These are phyloP conservation scores for Begonia masoniana DNA, from an alignment of 306 rosid genomes.

Conservation along the genomic window DNA sequence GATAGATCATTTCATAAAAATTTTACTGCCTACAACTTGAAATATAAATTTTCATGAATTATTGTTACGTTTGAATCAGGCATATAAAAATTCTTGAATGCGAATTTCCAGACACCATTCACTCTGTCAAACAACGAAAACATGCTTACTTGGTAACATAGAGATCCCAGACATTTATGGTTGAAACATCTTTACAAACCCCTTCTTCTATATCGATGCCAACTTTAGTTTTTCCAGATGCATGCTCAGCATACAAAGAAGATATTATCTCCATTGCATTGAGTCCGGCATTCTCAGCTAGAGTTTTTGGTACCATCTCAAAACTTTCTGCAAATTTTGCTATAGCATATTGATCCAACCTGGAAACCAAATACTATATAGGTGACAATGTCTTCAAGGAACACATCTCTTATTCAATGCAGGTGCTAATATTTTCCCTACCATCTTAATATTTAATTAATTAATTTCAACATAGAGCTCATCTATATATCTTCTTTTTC, in stretches of 20 bases:
- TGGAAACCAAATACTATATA: constrained; percentile 16
- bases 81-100: too few relatives aligned
- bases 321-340: constrained; percentile 95
- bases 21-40: too few relatives aligned
- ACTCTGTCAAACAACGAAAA: constrained; percentile 5
- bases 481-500: too few relatives aligned
- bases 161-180: constrained; percentile 67
- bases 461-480: too few relatives aligned
- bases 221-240: constrained; percentile 82
- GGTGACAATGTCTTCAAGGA: too few relatives aligned
- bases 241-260: constrained; percentile 91
- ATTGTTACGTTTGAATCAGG: too few relatives aligned
- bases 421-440: too few relatives aligned
- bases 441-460: too few relatives aligned
- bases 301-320: constrained; percentile 87
- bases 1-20: too few relatives aligned
- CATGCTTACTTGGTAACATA: constrained; percentile 64
- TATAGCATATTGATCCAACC: constrained; percentile 97
- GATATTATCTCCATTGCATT: constrained; percentile 96
- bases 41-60: too few relatives aligned
- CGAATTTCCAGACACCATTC: too few relatives aligned
- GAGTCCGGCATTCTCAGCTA: constrained; percentile 93
- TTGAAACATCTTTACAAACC: constrained; percentile 59
- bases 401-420: too few relatives aligned
- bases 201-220: constrained; percentile 89